These are phyloP conservation scores for Nakazawaea populi DNA, from an alignment of 805 yeast genomes.

Conservation along the genomic window DNA sequence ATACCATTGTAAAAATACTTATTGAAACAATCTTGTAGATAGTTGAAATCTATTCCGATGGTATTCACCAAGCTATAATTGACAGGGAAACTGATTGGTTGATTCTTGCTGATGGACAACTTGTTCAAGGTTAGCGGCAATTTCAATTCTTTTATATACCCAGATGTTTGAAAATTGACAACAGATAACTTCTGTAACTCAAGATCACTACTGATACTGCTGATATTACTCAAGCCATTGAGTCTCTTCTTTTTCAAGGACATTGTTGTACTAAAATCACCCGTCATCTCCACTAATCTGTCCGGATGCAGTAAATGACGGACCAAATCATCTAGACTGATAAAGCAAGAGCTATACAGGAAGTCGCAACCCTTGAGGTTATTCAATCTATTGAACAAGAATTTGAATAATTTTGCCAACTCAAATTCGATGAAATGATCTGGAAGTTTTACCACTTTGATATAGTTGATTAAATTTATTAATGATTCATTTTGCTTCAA, in stretches of 20 bases:
- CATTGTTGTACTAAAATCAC: slow-evolving; percentile 9
- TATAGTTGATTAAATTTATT: slow-evolving; percentile 12
- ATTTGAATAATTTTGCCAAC: slow-evolving; percentile 11
- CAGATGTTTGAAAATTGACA: slow-evolving; percentile 9
- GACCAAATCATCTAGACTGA: slow-evolving; percentile 13
- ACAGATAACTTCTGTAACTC: slow-evolving; percentile 10
- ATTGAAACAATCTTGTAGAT: slow-evolving; percentile 15
- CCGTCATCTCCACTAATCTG: slow-evolving; percentile 12
- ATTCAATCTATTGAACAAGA: slow-evolving; percentile 12
- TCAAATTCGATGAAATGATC: slow-evolving; percentile 20
- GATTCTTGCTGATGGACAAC: slow-evolving; percentile 12
- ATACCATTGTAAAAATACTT: slow-evolving; percentile 15
- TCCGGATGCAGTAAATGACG: not conserved
- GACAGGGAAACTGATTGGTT: slow-evolving; percentile 12
- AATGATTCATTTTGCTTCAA: slow-evolving; percentile 8
- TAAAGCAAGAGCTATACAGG: slow-evolving; percentile 16
- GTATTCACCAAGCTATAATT: slow-evolving; percentile 12
- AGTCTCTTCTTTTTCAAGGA: slow-evolving; percentile 7
- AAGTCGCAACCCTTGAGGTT: slow-evolving; percentile 15
- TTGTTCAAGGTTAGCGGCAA: slow-evolving; percentile 2
- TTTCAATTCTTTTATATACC: slow-evolving; percentile 3
- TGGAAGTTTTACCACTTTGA: slow-evolving; percentile 18
- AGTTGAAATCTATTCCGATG: slow-evolving; percentile 14
- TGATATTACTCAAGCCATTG: not conserved
- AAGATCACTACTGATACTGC: not conserved